These are phyloP conservation scores for Xylariaceae sp. DNA, from an alignment of 2,329 filamentous ascomycete species.

Conservation along the genomic window DNA sequence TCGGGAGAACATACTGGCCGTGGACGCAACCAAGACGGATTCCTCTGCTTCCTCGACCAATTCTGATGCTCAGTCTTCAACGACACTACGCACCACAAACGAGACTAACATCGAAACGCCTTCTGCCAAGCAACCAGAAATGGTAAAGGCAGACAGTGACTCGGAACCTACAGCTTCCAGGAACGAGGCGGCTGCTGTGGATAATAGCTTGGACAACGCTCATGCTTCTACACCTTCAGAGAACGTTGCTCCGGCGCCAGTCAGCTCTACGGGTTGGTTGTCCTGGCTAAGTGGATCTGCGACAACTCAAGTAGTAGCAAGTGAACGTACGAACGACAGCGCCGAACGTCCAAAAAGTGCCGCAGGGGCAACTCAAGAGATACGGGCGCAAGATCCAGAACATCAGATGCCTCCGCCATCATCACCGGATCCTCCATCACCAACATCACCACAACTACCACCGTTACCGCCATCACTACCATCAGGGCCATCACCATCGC, in stretches of 20 bases:
- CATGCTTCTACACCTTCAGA: slow-evolving; percentile 9
- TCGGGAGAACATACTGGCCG: slow-evolving; percentile 56
- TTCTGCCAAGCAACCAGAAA: slow-evolving; percentile 10
- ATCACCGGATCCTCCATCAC: not conserved
- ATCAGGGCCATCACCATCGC: not conserved
- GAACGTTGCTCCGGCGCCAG: slow-evolving; percentile 17
- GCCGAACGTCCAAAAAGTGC: slow-evolving; percentile 19
- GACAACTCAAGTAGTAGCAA: slow-evolving; percentile 14
- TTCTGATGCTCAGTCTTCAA: slow-evolving; percentile 30
- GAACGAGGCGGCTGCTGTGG: not conserved
- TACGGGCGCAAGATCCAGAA: slow-evolving; percentile 17
- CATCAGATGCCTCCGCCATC: slow-evolving; percentile 3
- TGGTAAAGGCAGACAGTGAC: slow-evolving; percentile 2
- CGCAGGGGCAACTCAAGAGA: slow-evolving; percentile 19
- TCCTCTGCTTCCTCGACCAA: slow-evolving; percentile 28
- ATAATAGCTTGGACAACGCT: slow-evolving; percentile 5
- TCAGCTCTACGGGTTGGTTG: slow-evolving; percentile 47
- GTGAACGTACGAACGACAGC: slow-evolving; percentile 10
- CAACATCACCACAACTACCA: not conserved
- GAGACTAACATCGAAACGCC: slow-evolving; percentile 26
- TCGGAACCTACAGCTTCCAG: slow-evolving; percentile 1
- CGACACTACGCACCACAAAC: slow-evolving; percentile 30
- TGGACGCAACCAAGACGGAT: slow-evolving; percentile 41
- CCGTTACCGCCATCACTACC: slow-evolving; percentile 8
- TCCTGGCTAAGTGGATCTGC: slow-evolving; percentile 44